Evolutionary conservation across 2,329 filamentous ascomycete genomes (phyloP), one percentile per base, ranked within the genome.

Genomic region (Pseudopithomyces chartarum): DNA sequence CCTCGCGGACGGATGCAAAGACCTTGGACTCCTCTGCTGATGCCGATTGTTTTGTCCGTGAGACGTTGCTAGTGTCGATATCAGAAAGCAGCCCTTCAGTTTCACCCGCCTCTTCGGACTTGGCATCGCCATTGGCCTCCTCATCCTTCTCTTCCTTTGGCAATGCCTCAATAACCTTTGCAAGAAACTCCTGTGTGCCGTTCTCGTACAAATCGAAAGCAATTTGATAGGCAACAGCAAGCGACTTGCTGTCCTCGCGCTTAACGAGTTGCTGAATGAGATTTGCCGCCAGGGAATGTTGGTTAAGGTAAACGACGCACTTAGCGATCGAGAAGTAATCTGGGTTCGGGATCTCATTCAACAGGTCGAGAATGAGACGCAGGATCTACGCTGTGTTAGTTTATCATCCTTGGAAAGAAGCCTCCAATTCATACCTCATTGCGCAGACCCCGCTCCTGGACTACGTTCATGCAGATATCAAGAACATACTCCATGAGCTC

Each of bases 121-220:
- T 66, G 49, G 70, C 57, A 67, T 70, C 73, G 36, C 77, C 79
- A 44, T 80, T 80, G 20, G 71, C 69, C 13, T 83, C 79, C 26
- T 83, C 80, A 38, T 84, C 80, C 52, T 82, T 73, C 56, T 79
- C 75, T 33, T 80, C 78, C 3, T 82, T 80, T 0, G 92, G 91
- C 32, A 98, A 81, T 44, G 91, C 87, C 56, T 90, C 87, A 70
- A 94, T 88, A 43, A 99, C 91, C 78, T 95, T 97, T 64, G 88
- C 88, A 22, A 99, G 79, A 68, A 99, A 99, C 73, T 98, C 95
- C 69, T 99, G 95, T 0, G 95, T 98, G 65, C 95, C 95, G 71
- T 99, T 99, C 79, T 99, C 95, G 77, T 97, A 98, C 6, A 99
- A 84, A 70, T 99, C 95, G 70, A 99, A 99, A 1, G 94, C 95